Evolutionary conservation across 495 filamentous ascomycete genomes (phyloP), one percentile per base, ranked within the genome.

Genomic region (Aspergillus nanangensis): DNA sequence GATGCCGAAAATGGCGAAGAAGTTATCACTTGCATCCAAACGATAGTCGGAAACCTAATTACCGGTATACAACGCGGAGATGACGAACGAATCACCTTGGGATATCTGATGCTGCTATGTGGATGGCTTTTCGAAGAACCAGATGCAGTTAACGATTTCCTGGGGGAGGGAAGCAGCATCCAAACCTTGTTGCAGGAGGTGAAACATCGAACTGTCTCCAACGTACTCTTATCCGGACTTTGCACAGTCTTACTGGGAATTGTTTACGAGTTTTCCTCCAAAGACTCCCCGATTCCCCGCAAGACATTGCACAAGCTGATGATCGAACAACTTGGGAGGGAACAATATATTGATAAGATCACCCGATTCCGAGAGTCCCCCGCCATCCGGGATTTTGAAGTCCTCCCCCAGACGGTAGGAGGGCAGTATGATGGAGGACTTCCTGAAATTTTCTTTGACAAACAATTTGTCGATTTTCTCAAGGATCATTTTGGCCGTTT

Each of bases 191-290:
- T 95, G 20, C 85, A 90, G 55, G 80, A 84, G 29, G 80, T 83
- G 24, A 79, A 83, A 23, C 78, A 80, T 41, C 80, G 80, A 44
- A 66, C 71, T 25, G 66, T 61, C 17, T 76, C 78, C 13, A 75
- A 77, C 31, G 67, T 72, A n/a, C 69, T 96, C 35, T 74, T 89
- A 17, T 84, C 87, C 50, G 93, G 93, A 1, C 72, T 99, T 15
- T 90, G 83, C 61, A 85, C 89, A 10, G 79, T 88, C 52, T 68
- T 97, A 3, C 71, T 96, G 4, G 94, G 91, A 25, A 86, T 95
- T 24, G 71, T 95, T 19, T 99, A 97, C 58, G 93, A 99, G 57
- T 99, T 97, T 54, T 96, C 91, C 15, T 95, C 91, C 8, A 96
- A 95, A 57, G 91, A 97, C 62, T 96, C 91, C 0, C 91, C 94